phyloP scores from a whole-genome alignment of 495 filamentous ascomycete species.

The Annulohypoxylon stygium region DNA sequence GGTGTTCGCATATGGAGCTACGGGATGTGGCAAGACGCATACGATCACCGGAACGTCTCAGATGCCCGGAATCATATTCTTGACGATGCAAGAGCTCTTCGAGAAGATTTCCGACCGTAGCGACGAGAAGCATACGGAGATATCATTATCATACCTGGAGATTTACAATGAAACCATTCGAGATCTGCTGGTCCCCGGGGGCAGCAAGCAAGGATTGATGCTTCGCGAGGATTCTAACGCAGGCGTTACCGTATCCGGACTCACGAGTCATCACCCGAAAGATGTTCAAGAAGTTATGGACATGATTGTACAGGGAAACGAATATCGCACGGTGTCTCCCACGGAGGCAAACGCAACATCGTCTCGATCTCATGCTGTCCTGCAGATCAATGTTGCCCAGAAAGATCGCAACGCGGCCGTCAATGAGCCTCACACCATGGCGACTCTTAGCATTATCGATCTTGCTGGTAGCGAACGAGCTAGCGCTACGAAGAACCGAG shows the following conservation, averaged over 20 bases:
- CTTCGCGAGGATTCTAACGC: constrained; percentile 95
- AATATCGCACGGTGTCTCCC: constrained; percentile 93
- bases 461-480: constrained; percentile 96
- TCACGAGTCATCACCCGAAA: constrained; percentile 90
- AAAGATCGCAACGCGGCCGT: constrained; percentile 94
- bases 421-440: constrained; percentile 97
- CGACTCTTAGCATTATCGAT: constrained; percentile 97
- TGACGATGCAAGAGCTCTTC: constrained; percentile 98
- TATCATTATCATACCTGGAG: constrained; percentile 95
- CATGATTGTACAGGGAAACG: constrained; percentile 97
- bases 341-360: constrained; percentile 98
- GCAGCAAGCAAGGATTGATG: constrained; percentile 89
- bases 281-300: constrained; percentile 96
- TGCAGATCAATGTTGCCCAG: constrained; percentile 95
- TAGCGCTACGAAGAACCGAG: constrained; percentile 96
- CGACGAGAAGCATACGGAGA: constrained; percentile 86
- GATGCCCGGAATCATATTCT: constrained; percentile 96
- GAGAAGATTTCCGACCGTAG: constrained; percentile 90
- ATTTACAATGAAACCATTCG: constrained; percentile 99
- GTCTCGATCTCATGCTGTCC: constrained; percentile 96
- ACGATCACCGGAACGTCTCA: constrained; percentile 96
- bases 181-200: constrained; percentile 88
- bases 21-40: constrained; percentile 98
- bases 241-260: constrained; percentile 89
- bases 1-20: constrained; percentile 98